Base-by-base conservation (phyloP, 164 flowering plant species). In the Cinnamomum chago region DNA sequence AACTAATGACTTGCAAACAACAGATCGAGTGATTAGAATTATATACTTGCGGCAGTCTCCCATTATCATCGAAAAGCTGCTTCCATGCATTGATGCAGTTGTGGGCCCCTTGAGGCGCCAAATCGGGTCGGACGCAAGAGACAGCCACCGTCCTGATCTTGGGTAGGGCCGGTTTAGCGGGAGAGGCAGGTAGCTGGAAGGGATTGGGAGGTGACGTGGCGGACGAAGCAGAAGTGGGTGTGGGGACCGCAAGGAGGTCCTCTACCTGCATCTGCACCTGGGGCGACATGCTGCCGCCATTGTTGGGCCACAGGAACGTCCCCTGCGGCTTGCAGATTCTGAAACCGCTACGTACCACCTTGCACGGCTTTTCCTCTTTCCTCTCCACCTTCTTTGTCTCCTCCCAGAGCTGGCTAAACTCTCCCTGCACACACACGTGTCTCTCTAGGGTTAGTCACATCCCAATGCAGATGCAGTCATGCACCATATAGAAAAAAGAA, bases 261-360 rank as follows among this genome's bases (percentile, higher is more conserved):
- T 80, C 85, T 22, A 68, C 81, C 28, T 77, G 76, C 51, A 73
- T 68, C 52, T 52, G 67, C 62, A 47, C 70, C 58, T 62, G 84
- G 18, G 80, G 79, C 2, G 74, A 52, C 35, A 40, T 27, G 62
- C 25, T 62, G 68, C 25, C 68, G 75, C 50, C 77, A 73, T 71
- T 77, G 65, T 51, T 67, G 24, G 93, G 93, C 92, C 93, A 89
- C 35, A 86, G 81, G 70, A 89, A 86, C 24, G 88, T 84, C 13
- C 95, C 93, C 62, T 84, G 89, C 2, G 95, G 93, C 82, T 81
- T 88, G 86, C 92, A 91, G 11, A 89, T 83, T 70, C 86, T 88
- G 88, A 91, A 91, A 9, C 97, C 98, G 79, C 98, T 92, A 79
- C 82, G 50, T 67, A 62, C 62, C 71, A 33, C 23, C 65, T 62